Evolutionary conservation across 1,284 basidiomycete species (phyloP), one percentile per base, ranked within the genome.

Genomic region (Pterula multifida): DNA sequence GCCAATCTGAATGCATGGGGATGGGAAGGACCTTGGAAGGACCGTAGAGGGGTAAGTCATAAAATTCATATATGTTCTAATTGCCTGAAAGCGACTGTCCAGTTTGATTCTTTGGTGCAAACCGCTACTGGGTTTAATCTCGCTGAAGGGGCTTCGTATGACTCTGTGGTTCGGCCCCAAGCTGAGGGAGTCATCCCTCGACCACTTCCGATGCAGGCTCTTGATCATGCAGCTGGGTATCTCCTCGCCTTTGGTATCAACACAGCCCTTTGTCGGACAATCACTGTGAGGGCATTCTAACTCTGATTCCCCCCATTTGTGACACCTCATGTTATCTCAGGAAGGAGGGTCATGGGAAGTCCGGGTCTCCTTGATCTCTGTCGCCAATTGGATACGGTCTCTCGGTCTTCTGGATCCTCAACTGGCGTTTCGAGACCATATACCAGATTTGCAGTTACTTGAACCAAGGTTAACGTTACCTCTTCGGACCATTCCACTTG

Each of bases 71-170:
- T 15, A 32, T 17, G 48, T 35, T 23, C 36, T 23, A 21, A 23
- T 50, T 11, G 22, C 39, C 2, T 3, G 12, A 23, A 13, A 22
- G 22, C 19, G 25, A 36, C 23, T 54, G 3, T 13, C 1, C 52
- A 80, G 78, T 85, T 83, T 53, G 81, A 85, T 56, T 82, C 79
- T 0, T 66, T 85, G 2, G 75, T 81, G 0, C 81, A 85, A 61
- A 81, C 79, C 0, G 77, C 78, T 0, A 73, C 70, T 0, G 82
- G 81, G 0, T 76, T 82, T 60, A 83, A 82, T 52, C 59, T 66
- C 22, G 73, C 75, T 6, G 81, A 84, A 63, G 75, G 68, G 0
- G 61, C 71, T 48, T 75, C 75, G 2, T 75, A 68, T 53, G 63
- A 65, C 0, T 47, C 56, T 2, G 73, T 60, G 50, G 56, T 49